These are phyloP conservation scores for Blastomyces silverae DNA, from an alignment of 2,329 filamentous ascomycete species.

Conservation along the genomic window DNA sequence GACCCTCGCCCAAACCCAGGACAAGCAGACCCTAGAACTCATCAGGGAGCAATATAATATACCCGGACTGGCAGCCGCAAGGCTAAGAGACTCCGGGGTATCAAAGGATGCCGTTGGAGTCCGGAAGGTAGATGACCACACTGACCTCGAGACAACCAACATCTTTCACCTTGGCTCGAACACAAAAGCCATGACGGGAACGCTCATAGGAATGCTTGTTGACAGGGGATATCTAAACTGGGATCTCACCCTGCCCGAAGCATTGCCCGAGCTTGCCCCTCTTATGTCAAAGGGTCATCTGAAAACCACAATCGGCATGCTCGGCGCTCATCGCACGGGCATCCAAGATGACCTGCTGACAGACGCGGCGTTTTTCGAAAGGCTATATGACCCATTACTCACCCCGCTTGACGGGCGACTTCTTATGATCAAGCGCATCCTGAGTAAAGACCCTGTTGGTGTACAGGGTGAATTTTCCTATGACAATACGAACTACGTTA, in stretches of 20 bases:
- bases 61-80: conserved; percentile 13
- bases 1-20: not conserved
- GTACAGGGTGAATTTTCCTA: conserved; percentile 14
- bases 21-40: conserved; percentile 5
- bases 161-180: conserved; percentile 16
- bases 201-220: conserved; percentile 16
- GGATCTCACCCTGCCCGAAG: conserved; percentile 15
- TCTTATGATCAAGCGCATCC: conserved; percentile 12
- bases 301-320: conserved; percentile 16
- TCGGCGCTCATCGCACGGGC: conserved; percentile 15
- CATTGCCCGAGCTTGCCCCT: conserved; percentile 9
- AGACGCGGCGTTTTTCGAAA: conserved; percentile 10
- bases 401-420: conserved; percentile 12
- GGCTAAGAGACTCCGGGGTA: not conserved
- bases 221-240: conserved; percentile 14
- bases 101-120: conserved; percentile 12
- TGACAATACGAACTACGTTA: conserved; percentile 17
- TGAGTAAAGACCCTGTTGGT: conserved; percentile 9
- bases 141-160: conserved; percentile 10
- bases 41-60: conserved; percentile 13
- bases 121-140: conserved; percentile 9
- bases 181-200: conserved; percentile 17
- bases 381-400: conserved; percentile 13
- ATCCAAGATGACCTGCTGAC: conserved; percentile 9
- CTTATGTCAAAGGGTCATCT: conserved; percentile 12